Conservation (phyloP, 108 stramenopile genomes). For the Nitzschia putrida region DNA sequence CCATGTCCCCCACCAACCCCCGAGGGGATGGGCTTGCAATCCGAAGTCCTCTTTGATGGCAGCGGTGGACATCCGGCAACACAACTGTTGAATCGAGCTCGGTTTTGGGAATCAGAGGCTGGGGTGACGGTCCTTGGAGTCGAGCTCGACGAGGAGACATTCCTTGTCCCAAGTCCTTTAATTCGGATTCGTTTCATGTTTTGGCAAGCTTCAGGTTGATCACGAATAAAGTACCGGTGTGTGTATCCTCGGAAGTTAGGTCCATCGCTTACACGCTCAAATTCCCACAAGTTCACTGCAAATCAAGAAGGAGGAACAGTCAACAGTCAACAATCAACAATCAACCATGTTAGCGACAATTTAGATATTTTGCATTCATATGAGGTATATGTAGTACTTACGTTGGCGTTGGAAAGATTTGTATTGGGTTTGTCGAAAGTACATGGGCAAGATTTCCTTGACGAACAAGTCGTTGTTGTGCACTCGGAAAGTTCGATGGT, state of each 20-base stretch:
- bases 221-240: conserved; percentile 7
- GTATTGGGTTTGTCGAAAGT: conserved; percentile 46
- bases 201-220: background rate
- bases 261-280: background rate
- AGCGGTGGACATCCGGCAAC: too few relatives aligned
- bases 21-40: too few relatives aligned
- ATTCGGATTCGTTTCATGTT: conserved; percentile 17
- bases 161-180: conserved; percentile 5
- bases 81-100: too few relatives aligned
- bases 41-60: too few relatives aligned
- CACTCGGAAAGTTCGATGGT: conserved; percentile 32
- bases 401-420: conserved; percentile 62
- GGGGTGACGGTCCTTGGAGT: too few relatives aligned
- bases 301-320: too few relatives aligned
- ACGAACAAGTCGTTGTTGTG: conserved; percentile 34
- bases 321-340: too few relatives aligned
- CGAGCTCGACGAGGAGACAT: background rate
- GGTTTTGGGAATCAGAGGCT: too few relatives aligned
- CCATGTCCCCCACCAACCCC: too few relatives aligned
- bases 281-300: conserved; percentile 31
- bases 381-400: too few relatives aligned
- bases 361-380: too few relatives aligned
- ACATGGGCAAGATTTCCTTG: conserved; percentile 28
- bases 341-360: too few relatives aligned
- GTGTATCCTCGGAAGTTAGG: conserved; percentile 10